Conservation (phyloP, 2,329 filamentous ascomycete genomes). For the Falciphora oryzae region DNA sequence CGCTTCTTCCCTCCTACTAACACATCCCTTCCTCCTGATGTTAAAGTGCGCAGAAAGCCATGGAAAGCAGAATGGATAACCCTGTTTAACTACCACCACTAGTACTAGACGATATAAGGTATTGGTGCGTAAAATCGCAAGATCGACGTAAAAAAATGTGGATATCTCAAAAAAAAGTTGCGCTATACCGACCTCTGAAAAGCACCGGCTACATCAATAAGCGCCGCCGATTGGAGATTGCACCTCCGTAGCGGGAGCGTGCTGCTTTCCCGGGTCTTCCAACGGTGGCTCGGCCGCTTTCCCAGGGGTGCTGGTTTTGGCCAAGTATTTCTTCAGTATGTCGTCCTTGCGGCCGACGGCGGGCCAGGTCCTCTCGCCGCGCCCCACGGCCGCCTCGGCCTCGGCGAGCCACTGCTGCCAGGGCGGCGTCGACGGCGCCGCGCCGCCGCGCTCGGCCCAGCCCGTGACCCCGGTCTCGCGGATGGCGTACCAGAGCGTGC, state of each 20-base stretch:
- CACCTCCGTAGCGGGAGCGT: constrained; percentile 4
- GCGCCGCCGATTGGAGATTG: not conserved
- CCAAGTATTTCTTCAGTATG: constrained; percentile 30
- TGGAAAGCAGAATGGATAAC: too few relatives aligned
- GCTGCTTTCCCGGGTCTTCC: constrained; percentile 4
- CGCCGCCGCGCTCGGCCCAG: constrained; percentile 47
- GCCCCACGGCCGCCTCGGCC: constrained; percentile 35
- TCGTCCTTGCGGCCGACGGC: constrained; percentile 43
- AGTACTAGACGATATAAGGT: too few relatives aligned
- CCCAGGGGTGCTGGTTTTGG: not conserved
- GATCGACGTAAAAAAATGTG: too few relatives aligned
- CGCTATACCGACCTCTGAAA: not conserved
- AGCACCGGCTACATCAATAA: not conserved
- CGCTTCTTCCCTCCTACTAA: too few relatives aligned
- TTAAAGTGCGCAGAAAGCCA: too few relatives aligned
- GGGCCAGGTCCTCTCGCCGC: constrained; percentile 31
- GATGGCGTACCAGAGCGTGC: constrained; percentile 54
- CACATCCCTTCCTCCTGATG: too few relatives aligned
- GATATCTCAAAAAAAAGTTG: too few relatives aligned
- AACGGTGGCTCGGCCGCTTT: not conserved
- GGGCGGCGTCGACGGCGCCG: constrained; percentile 43
- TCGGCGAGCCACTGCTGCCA: constrained; percentile 50
- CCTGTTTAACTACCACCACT: too few relatives aligned
- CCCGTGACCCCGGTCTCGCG: constrained; percentile 44
- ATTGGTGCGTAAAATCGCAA: too few relatives aligned